Base-by-base conservation (phyloP, 2,329 filamentous ascomycete species). In the Epichloe gansuensis region DNA sequence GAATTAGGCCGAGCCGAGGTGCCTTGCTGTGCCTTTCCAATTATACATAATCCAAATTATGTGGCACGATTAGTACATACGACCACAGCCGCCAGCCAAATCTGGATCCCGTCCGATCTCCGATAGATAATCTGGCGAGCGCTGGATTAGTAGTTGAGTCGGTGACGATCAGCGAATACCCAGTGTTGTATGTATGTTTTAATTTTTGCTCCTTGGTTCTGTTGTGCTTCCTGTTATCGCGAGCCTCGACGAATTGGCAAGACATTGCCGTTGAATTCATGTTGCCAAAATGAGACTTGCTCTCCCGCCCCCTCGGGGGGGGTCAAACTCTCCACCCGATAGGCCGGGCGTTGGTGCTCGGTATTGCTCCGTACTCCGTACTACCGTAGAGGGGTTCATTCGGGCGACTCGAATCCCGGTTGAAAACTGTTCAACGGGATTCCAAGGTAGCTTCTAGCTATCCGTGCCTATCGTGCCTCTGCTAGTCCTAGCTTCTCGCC, bases 31-130 rank as follows among this genome's bases (percentile, higher is more conserved):
- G 27, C 27, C 27, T 31, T 31, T 11, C 8, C 27, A 31, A 4
- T 31, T 31, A 31, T 31, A 31, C 9, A 31, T 31, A 31, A 8
- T 8, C 8, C 27, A 11, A 11, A 31, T 31, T 31, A 31, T 31
- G 8, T 11, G 0, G 3, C 9, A 21, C 1, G 8, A 1, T 3
- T 31, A 2, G 34, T 51, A 58, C 55, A 58, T 58, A 58, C 53
- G 55, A 56, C 54, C 57, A 58, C 36, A 57, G 57, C 50, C 50
- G 47, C 42, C 40, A 49, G 51, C 46, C 36, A 56, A 54, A 46
- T 55, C 57, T 31, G 55, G 55, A 53, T 58, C 57, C 52, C 55
- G 55, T 57, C 51, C 21, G 56, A 50, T 57, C 55, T 51, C 54
- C 53, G 40, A 41, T 40, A 25, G 55, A 55, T 54, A 56, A 57